Base-by-base conservation (phyloP, 2,329 filamentous ascomycete genomes). In the Pyricularia pennisetigena region DNA sequence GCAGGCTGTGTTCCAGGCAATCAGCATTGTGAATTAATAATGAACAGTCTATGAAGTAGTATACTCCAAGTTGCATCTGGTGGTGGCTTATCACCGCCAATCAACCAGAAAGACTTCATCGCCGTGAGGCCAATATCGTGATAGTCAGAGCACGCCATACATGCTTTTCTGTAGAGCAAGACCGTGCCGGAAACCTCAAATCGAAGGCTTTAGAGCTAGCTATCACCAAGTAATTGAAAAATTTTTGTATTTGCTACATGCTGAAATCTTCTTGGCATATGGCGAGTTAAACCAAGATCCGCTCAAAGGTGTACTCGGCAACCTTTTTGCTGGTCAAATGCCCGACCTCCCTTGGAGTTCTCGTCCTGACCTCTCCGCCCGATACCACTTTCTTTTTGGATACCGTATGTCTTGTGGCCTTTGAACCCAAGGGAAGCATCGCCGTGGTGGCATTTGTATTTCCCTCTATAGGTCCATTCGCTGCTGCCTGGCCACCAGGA, bases 291-390 rank as follows among this genome's bases (percentile, higher is more conserved):
- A 93, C 81, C 67, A 85, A 78, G 73, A 97, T 88, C 78, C 88
- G 87, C 80, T 97, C 93, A 72, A 94, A 84, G 64, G 91, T 92
- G 80, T 97, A 97, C 72, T 89, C 87, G 68, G 90, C 91, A 70
- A 94, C 90, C 76, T 89, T 89, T 79, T 91, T 90, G 75, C 90
- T 92, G 75, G 90, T 87, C 76, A 96, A 79, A 78, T 91, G 87
- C 23, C 91, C 92, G 69, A 89, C 88, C 79, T 97, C 90, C 77
- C 93, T 83, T 72, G 81, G 82, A 73, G 84, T 93, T 72, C 92
- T 86, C 76, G 85, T 81, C 70, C 88, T 83, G 59, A 92, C 81
- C 80, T 93, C 90, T 23, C 92, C 92, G 68, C 88, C 88, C 64
- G 85, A 82, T 72, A 88, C 81, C 72, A 91, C 80, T 84, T 92